These are phyloP conservation scores for Cladosporium sp. DNA, from an alignment of 2,329 filamentous ascomycete genomes.

Conservation along the genomic window DNA sequence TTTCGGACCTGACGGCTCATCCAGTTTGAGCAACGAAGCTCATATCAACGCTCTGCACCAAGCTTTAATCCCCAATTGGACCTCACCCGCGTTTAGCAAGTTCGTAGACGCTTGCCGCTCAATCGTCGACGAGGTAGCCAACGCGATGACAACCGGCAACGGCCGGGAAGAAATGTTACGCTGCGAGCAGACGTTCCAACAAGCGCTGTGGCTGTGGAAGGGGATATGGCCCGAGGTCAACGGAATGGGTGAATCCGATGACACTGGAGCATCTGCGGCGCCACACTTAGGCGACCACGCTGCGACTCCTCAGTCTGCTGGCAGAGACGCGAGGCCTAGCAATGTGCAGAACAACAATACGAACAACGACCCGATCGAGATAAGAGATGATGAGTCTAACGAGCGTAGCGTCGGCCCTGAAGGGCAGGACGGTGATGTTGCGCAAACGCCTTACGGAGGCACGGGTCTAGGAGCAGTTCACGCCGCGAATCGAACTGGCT, in stretches of 20 bases:
- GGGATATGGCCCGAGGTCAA: conserved; percentile 48
- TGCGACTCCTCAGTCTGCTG: background rate
- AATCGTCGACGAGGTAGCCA: conserved; percentile 48
- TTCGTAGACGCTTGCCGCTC: conserved; percentile 47
- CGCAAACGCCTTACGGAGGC: conserved; percentile 22
- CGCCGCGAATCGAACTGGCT: conserved; percentile 17
- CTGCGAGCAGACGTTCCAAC: conserved; percentile 45
- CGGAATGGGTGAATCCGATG: conserved; percentile 45
- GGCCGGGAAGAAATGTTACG: conserved; percentile 45
- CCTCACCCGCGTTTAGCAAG: conserved; percentile 45
- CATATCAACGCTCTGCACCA: conserved; percentile 48
- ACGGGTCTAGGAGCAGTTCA: conserved; percentile 22
- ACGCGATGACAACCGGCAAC: conserved; percentile 43
- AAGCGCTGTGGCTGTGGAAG: conserved; percentile 46
- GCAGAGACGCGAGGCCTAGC: background rate
- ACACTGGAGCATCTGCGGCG: conserved; percentile 20
- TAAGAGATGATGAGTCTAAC: conserved; percentile 17
- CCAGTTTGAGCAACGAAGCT: conserved; percentile 34
- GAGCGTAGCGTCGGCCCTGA: conserved; percentile 12
- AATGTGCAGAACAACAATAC: conserved; percentile 8
- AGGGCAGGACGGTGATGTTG: conserved; percentile 13
- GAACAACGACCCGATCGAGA: conserved; percentile 16
- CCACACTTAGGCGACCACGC: background rate
- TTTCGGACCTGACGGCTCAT: conserved; percentile 1
- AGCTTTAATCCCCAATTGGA: conserved; percentile 50